phyloP scores from a whole-genome alignment of 1,139 yeast species.

The Hanseniaspora sp. region DNA sequence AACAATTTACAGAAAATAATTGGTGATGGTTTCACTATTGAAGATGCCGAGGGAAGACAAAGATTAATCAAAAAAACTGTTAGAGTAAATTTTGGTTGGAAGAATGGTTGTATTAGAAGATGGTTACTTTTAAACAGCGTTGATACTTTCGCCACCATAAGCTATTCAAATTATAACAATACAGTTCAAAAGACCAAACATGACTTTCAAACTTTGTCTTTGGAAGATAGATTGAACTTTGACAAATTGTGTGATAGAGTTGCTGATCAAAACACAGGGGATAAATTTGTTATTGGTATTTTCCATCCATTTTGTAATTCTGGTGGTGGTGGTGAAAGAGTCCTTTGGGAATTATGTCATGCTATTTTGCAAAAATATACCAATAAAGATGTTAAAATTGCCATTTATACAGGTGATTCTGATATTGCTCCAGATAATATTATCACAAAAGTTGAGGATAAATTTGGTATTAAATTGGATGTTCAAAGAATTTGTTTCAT shows the following conservation, averaged over 20 bases:
- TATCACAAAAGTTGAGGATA: slow-evolving; percentile 44
- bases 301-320: slow-evolving; percentile 95
- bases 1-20: slow-evolving; percentile 2
- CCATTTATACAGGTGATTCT: slow-evolving; percentile 63
- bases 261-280: slow-evolving; percentile 31
- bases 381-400: slow-evolving; percentile 43
- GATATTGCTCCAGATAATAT: slow-evolving; percentile 44
- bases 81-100: slow-evolving; percentile 23
- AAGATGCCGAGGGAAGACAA: neutral
- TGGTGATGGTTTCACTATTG: neutral
- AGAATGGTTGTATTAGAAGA: slow-evolving; percentile 38
- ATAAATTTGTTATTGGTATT: slow-evolving; percentile 54
- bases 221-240: slow-evolving; percentile 20
- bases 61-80: slow-evolving; percentile 8
- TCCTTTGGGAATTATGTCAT: slow-evolving; percentile 85
- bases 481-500: slow-evolving; percentile 55
- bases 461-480: slow-evolving; percentile 55
- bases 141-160: slow-evolving; percentile 31
- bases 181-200: slow-evolving; percentile 11
- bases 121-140: slow-evolving; percentile 42
- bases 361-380: slow-evolving; percentile 46
- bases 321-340: slow-evolving; percentile 98
- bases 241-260: slow-evolving; percentile 25
- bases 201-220: slow-evolving; percentile 18
- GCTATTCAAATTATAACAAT: slow-evolving; percentile 18